These are phyloP conservation scores for Apodospora peruviana DNA, from an alignment of 495 filamentous ascomycete genomes.

Conservation along the genomic window DNA sequence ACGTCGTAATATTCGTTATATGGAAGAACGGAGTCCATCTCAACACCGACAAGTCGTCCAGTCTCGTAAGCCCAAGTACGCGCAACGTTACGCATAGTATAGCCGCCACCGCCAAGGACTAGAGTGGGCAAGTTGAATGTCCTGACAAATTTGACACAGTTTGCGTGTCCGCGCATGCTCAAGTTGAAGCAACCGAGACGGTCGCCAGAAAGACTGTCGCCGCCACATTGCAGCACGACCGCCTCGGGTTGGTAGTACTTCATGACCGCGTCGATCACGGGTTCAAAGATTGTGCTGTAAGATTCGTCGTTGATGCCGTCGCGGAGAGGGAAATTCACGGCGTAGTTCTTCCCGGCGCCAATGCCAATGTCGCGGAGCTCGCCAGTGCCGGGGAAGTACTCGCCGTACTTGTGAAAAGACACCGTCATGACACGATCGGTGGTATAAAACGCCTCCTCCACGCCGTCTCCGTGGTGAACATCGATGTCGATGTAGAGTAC, in stretches of 20 bases:
- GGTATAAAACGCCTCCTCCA: slow-evolving; percentile 95
- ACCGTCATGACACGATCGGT: slow-evolving; percentile 94
- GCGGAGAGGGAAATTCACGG: slow-evolving; percentile 93
- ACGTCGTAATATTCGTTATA: slow-evolving; percentile 99
- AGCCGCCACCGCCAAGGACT: slow-evolving; percentile 90
- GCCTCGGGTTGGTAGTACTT: slow-evolving; percentile 91
- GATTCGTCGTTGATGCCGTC: slow-evolving; percentile 91
- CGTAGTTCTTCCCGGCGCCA: slow-evolving; percentile 85
- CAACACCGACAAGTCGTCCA: slow-evolving; percentile 76
- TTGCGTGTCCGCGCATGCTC: slow-evolving; percentile 95
- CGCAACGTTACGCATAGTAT: slow-evolving; percentile 98
- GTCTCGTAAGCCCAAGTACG: slow-evolving; percentile 98
- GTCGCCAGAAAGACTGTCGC: slow-evolving; percentile 91
- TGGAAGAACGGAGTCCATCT: slow-evolving; percentile 75
- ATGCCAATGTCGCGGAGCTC: slow-evolving; percentile 95
- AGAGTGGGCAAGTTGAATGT: slow-evolving; percentile 86
- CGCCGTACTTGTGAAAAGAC: slow-evolving; percentile 97
- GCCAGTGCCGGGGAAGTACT: slow-evolving; percentile 97
- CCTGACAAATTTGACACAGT: slow-evolving; percentile 94
- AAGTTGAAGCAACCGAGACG: slow-evolving; percentile 96
- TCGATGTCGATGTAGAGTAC: slow-evolving; percentile 98
- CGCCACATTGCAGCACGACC: slow-evolving; percentile 94
- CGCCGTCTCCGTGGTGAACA: slow-evolving; percentile 95
- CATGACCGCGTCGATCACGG: slow-evolving; percentile 90
- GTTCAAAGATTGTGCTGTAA: slow-evolving; percentile 95